phyloP scores from a whole-genome alignment of 2,329 filamentous ascomycete species.

The Alternaria solani region DNA sequence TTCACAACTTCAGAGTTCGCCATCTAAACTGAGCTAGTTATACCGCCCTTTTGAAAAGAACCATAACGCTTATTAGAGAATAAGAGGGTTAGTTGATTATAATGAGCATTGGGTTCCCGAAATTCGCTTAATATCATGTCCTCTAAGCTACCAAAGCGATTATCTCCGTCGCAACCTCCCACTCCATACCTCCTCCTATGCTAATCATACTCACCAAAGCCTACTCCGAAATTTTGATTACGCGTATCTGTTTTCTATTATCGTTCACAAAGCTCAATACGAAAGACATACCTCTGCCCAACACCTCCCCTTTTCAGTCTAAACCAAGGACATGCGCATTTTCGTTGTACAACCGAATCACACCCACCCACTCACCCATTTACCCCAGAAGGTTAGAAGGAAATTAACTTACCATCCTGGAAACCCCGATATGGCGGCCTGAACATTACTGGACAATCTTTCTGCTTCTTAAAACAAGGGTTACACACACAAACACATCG shows the following conservation, averaged over 20 bases:
- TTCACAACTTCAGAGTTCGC: neutral
- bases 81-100: neutral
- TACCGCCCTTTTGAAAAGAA: neutral
- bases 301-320: no score
- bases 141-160: no score
- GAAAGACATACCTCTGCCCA: neutral
- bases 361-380: neutral
- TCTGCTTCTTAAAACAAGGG: neutral
- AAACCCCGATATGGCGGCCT: neutral
- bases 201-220: neutral
- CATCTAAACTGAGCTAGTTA: neutral
- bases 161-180: neutral
- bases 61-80: neutral
- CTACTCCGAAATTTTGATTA: accelerated
- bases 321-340: neutral
- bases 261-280: neutral
- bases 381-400: no score
- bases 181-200: neutral
- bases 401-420: neutral
- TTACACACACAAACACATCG: slow-evolving; percentile 47
- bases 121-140: neutral
- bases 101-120: neutral
- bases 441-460: neutral
- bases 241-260: neutral
- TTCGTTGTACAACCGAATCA: neutral